Conservation (phyloP, 2,329 filamentous ascomycete species). For the Botrytis squamosa region DNA sequence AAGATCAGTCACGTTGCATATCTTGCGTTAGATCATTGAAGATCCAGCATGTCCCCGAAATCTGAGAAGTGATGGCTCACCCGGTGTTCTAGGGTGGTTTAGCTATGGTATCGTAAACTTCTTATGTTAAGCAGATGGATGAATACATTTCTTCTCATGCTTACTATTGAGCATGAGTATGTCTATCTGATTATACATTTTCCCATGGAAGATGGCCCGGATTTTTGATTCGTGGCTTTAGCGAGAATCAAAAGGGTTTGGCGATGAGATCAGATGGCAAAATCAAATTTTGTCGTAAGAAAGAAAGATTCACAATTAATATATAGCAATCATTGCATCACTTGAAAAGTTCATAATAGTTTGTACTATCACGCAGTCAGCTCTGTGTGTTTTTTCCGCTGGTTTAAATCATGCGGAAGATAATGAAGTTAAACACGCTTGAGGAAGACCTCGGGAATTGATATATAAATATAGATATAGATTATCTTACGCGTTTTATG, state of each 20-base stretch:
- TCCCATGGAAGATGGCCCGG: background rate
- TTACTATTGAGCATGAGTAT: background rate
- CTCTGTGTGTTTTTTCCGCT: background rate
- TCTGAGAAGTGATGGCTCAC: rapidly evolving
- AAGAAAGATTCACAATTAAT: no score
- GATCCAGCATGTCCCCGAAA: background rate
- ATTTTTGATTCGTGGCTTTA: background rate
- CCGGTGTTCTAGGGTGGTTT: background rate
- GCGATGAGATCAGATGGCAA: background rate
- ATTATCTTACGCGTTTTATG: rapidly evolving
- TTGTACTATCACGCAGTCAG: rapidly evolving
- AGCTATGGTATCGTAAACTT: rapidly evolving
- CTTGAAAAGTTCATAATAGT: rapidly evolving
- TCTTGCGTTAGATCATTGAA: background rate
- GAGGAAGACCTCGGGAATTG: background rate
- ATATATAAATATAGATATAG: background rate
- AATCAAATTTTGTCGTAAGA: background rate
- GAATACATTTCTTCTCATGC: rapidly evolving
- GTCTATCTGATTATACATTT: background rate
- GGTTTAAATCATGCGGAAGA: background rate
- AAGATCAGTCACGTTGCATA: no score
- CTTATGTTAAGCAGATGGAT: background rate
- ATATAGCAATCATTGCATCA: no score
- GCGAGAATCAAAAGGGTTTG: background rate
- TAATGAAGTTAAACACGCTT: background rate